These are phyloP conservation scores for Melampsora allii-populina DNA, from an alignment of 1,284 basidiomycete genomes.

Conservation along the genomic window DNA sequence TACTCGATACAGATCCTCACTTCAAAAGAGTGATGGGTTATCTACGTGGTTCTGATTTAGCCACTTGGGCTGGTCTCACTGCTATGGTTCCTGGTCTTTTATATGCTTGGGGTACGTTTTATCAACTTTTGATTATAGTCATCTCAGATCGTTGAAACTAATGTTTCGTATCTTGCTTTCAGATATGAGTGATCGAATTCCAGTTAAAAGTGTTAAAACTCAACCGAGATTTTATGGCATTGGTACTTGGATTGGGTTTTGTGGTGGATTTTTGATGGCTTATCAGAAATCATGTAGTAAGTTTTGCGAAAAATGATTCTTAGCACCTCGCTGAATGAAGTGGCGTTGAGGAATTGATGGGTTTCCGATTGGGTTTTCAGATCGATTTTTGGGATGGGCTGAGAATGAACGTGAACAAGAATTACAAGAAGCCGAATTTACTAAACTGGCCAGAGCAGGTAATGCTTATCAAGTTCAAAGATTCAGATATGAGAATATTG, in stretches of 20 bases:
- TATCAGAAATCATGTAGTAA: slow-evolving; percentile 69
- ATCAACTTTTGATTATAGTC: not conserved
- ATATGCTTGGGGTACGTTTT: slow-evolving; percentile 65
- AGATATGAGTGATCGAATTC: slow-evolving; percentile 40
- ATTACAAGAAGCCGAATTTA: slow-evolving; percentile 44
- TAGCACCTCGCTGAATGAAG: not conserved
- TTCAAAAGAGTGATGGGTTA: slow-evolving; percentile 81
- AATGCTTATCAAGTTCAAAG: not conserved
- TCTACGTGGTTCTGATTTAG: slow-evolving; percentile 84
- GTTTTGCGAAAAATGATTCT: not conserved
- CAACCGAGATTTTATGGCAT: slow-evolving; percentile 56
- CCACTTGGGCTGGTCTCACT: slow-evolving; percentile 73
- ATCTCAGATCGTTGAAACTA: not conserved
- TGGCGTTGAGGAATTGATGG: not conserved
- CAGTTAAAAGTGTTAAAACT: slow-evolving; percentile 52
- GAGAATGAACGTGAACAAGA: slow-evolving; percentile 65
- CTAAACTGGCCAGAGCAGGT: slow-evolving; percentile 47
- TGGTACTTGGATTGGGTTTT: slow-evolving; percentile 64
- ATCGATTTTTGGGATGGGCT: slow-evolving; percentile 94
- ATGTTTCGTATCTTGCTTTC: not conserved
- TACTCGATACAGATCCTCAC: slow-evolving; percentile 80
- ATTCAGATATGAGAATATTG: not conserved
- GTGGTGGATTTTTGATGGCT: slow-evolving; percentile 87
- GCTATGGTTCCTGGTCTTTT: slow-evolving; percentile 72
- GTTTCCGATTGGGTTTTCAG: slow-evolving; percentile 54